Evolutionary conservation across 1,139 yeast species (phyloP), one percentile per base, ranked within the genome.

Genomic region (Pichia sp.): DNA sequence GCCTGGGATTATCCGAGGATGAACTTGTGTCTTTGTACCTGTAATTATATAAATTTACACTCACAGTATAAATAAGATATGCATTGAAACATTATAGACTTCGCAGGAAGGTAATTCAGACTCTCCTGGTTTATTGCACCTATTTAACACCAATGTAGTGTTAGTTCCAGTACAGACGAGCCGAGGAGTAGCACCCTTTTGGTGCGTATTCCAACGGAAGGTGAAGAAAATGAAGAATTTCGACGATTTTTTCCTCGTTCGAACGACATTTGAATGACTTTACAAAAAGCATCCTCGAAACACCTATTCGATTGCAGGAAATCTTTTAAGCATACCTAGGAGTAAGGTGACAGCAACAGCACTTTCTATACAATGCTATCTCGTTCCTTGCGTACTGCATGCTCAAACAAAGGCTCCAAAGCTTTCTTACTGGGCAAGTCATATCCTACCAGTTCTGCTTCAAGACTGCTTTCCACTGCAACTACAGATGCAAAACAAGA

Each of bases 1-100:
- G 50, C 10, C 49, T 64, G 16, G 64, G 61, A 30, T 56, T 64
- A 1, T 30, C 57, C 5, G 47, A 31, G 2, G 55, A 54, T 10
- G 53, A 59, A 6, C 6, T 56, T 6, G 31, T 32, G 5, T 19
- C 42, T 1, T 41, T 49, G 8, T 56, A 56, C 34, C 10, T 49
- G 16, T 52, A 45, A 19, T n/a, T 23, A 15, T 19, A 36, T 36
- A 36, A 26, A 23, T 44, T 26, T 2, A 30, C 3, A 44, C 26
- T 19, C 6, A 16, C 34, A 43, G 23, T 19, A 19, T 19, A 19
- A 19, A 19, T 19, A 19, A 19, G 23, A 19, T 19, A 19, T 19
- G 3, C 23, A 19, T n/a, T n/a, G 3, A 19, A 19, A 19, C 23
- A 19, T 19, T 19, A 19, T 19, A 19, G 23, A 19, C 23, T 19